A percentile compares a stretch with the other conserved stretches of the same genome.
These are phyloP conservation scores for Apophysomyces elegans DNA, from an alignment of 371 early-diverging fungal species.

Conservation along the genomic window DNA sequence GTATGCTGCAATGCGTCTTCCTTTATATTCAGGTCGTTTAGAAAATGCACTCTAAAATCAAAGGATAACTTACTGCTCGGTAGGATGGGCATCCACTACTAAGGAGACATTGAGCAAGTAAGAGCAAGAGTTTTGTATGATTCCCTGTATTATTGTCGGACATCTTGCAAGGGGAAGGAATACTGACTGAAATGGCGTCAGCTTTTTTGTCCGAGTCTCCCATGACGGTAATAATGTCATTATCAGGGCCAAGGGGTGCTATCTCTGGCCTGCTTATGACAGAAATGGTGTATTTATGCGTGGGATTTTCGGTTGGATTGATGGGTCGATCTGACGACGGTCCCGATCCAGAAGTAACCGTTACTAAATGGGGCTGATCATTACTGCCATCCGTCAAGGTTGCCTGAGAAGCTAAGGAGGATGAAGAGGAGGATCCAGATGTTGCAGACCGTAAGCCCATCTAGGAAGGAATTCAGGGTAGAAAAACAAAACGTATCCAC, in stretches of 20 bases:
- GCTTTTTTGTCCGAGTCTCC: background rate
- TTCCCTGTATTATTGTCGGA: background rate
- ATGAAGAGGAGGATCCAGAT: background rate
- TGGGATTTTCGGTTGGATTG: too few relatives aligned
- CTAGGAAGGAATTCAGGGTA: background rate
- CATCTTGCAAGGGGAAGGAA: background rate
- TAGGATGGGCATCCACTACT: slow-evolving; percentile 51
- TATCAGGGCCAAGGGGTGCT: background rate
- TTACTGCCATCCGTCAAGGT: background rate
- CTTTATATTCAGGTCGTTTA: slow-evolving; percentile 17
- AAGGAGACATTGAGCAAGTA: slow-evolving; percentile 40
- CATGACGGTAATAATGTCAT: background rate
- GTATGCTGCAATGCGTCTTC: slow-evolving; percentile 46
- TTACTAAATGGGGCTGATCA: background rate
- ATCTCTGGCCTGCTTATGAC: background rate
- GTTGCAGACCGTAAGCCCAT: background rate
- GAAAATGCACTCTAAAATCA: background rate
- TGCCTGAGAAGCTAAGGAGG: slow-evolving; percentile 5
- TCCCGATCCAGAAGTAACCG: too few relatives aligned
- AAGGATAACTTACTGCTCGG: slow-evolving; percentile 36
- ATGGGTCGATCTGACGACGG: too few relatives aligned
- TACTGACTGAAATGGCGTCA: background rate
- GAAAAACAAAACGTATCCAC: background rate
- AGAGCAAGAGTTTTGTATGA: slow-evolving; percentile 22
- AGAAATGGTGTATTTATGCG: background rate